These are phyloP conservation scores for Fallopia convolvulus DNA, from an alignment of 148 eudicot species.

Conservation along the genomic window DNA sequence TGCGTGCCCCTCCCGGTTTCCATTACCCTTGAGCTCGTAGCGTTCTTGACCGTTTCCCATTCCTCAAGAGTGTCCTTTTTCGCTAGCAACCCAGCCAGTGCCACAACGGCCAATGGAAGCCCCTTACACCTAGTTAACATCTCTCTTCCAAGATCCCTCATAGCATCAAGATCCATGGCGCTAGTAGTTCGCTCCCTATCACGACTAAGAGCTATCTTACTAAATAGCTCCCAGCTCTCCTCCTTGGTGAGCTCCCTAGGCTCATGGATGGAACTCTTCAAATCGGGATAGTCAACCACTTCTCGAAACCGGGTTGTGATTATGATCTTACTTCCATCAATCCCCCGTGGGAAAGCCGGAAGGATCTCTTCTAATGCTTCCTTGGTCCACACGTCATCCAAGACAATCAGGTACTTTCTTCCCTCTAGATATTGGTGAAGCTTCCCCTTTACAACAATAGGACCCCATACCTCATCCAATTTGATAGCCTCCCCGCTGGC, in stretches of 20 bases:
- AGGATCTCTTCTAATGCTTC: slow-evolving; percentile 11
- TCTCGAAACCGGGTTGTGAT: slow-evolving; percentile 20
- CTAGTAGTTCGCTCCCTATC: neutral
- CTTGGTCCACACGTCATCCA: slow-evolving; percentile 14
- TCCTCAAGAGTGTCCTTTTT: slow-evolving; percentile 18
- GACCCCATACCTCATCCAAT: neutral
- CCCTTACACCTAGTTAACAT: slow-evolving; percentile 20
- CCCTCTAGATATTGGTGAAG: neutral
- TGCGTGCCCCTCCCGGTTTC: slow-evolving; percentile 4
- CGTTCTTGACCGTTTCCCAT: slow-evolving; percentile 12
- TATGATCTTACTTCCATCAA: slow-evolving; percentile 8
- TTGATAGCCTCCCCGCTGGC: neutral
- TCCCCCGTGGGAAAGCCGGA: slow-evolving; percentile 1
- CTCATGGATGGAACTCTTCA: slow-evolving; percentile 1
- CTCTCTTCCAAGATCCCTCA: slow-evolving; percentile 14
- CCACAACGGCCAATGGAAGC: slow-evolving; percentile 15
- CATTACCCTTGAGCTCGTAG: slow-evolving; percentile 8
- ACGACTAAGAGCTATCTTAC: slow-evolving; percentile 11
- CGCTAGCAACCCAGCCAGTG: slow-evolving; percentile 18
- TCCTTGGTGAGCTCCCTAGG: slow-evolving; percentile 10
- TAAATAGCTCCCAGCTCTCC: slow-evolving; percentile 13
- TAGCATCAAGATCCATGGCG: too few relatives aligned
- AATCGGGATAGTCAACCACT: neutral
- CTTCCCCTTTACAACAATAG: neutral
- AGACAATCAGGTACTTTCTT: neutral